These are phyloP conservation scores for Globisporangium mamillatum DNA, from an alignment of 352 stramenopile species.

Conservation along the genomic window DNA sequence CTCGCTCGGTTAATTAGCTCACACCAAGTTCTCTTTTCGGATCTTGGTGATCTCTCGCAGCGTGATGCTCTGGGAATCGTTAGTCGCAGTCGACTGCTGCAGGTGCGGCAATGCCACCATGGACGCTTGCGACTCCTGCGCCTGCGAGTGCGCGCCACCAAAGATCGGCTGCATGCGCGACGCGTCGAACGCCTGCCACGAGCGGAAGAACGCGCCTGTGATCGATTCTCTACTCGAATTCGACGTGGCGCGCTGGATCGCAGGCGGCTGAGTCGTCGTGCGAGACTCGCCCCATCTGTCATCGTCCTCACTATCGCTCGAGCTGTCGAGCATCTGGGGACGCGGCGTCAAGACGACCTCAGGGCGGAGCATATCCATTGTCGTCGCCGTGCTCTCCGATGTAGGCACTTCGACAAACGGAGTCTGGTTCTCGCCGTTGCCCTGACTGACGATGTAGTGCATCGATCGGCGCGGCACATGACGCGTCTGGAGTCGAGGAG, in stretches of 20 bases:
- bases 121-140: conserved; percentile 9
- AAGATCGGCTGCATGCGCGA: conserved; percentile 84
- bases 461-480: conserved; percentile 42
- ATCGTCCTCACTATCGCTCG: conserved; percentile 46
- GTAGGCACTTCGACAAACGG: conserved; percentile 24
- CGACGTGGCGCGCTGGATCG: conserved; percentile 28
- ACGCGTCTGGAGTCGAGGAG: conserved; percentile 24
- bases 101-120: conserved; percentile 13
- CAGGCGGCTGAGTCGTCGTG: conserved; percentile 17
- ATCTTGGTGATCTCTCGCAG: conserved; percentile 30
- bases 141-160: conserved; percentile 41
- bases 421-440: conserved; percentile 15
- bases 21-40: conserved; percentile 46
- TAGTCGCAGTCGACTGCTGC: conserved; percentile 16
- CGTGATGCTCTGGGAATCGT: conserved; percentile 5
- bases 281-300: conserved; percentile 11
- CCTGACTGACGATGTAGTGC: conserved; percentile 50
- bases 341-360: conserved; percentile 59
- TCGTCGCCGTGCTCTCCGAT: conserved; percentile 17
- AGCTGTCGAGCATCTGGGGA: conserved; percentile 66
- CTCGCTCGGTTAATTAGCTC: not conserved
- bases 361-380: conserved; percentile 27
- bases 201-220: conserved; percentile 65
- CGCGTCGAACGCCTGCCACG: conserved; percentile 76
- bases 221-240: conserved; percentile 41